Evolutionary conservation across 2,329 filamentous ascomycete genomes (phyloP).

Genomic region (Alternaria viburni): DNA sequence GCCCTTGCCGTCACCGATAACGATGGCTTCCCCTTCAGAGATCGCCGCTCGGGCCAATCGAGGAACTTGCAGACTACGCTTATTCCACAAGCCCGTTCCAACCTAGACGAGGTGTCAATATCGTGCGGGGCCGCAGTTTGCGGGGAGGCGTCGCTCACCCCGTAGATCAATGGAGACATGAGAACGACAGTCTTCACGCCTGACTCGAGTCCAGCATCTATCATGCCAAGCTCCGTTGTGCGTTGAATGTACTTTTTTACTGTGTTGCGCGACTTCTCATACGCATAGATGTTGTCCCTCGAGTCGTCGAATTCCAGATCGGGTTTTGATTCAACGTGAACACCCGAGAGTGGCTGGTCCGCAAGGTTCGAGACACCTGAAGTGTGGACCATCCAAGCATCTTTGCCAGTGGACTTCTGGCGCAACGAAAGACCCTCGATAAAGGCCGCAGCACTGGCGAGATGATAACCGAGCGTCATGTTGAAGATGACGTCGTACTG

Average conservation of each 20-base stretch:
- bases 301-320: neutral
- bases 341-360: neutral
- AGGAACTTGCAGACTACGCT: constrained; percentile 3
- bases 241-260: neutral
- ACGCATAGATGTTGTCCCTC: neutral
- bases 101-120: neutral
- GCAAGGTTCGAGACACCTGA: constrained; percentile 2
- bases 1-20: neutral
- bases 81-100: constrained; percentile 1
- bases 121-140: neutral
- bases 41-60: constrained; percentile 1
- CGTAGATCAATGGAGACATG: constrained; percentile 1
- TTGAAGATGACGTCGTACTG: constrained; percentile 1
- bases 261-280: constrained; percentile 1
- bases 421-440: neutral
- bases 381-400: constrained; percentile 2
- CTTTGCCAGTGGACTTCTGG: neutral
- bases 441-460: neutral
- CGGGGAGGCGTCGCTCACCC: neutral
- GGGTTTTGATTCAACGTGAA: neutral
- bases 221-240: constrained; percentile 1
- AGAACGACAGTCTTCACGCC: constrained; percentile 1
- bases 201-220: neutral
- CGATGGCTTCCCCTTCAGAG: constrained; percentile 1
- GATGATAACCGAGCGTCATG: constrained; percentile 1